Base-by-base conservation (phyloP, 371 early-diverging fungal genomes). In the Syncephalastrum racemosum region DNA sequence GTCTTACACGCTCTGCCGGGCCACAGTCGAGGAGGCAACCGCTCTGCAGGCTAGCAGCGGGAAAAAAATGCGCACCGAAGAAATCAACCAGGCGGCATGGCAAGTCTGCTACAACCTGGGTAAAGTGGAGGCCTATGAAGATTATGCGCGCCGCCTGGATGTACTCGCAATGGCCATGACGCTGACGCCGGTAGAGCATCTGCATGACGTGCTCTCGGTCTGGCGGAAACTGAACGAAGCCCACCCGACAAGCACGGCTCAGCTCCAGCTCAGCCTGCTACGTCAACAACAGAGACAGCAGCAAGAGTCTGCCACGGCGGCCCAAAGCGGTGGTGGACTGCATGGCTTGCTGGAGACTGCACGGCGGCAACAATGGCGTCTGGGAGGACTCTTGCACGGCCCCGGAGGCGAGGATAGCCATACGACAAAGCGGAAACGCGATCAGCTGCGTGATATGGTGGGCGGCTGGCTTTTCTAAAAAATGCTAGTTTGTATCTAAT, bases 141-240 rank as follows among this genome's bases (percentile, higher is more conserved):
- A 85, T 40, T 56, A 80, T 10, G 68, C 66, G 24, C 67, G 80
- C 54, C 70, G 80, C 40, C 53, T 84, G 53, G 77, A 79, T 31
- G 72, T 84, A 4, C 64, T 85, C 12, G 86, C 85, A 0, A 84
- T 81, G 72, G 87, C 87, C 4, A 64, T 88, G 56, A 65, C 77
- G 3, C 51, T 83, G 23, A 84, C 87, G 49, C 86, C 89, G 6
- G 66, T 67, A 0, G 80, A 88, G 19, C 74, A 84, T 47, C 64
- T 84, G 1, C 68, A 68, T 18, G 80, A 79, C 46, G 77, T 85
- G 2, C 58, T 89, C 46, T 62, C 69, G 18, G 68, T 84, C 5
- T 87, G 86, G 85, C 63, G 84, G 25, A 69, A 74, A 14, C 47
- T 88, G 20, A 86, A 82, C 16, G 40, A 56, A 2, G 59, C 72